Percentiles rank a stretch among this genome's conserved stretches.
phyloP scores from a whole-genome alignment of 208 protist genomes.

The Novymonas esmeraldas region DNA sequence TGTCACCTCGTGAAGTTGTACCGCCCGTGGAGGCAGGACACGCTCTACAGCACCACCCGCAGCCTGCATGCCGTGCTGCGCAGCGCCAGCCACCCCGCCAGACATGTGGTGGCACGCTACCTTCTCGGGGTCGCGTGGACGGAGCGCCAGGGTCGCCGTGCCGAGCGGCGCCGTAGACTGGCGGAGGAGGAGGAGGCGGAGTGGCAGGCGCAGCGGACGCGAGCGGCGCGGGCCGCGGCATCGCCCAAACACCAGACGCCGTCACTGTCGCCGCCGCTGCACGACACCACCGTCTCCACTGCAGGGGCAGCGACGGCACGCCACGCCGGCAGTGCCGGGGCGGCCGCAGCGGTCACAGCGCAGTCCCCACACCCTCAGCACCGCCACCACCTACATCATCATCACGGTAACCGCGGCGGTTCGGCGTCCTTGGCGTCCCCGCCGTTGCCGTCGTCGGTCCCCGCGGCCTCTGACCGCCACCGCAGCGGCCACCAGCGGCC shows the following conservation, averaged over 20 bases:
- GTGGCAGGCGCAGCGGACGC: not conserved
- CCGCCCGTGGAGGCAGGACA: constrained; percentile 40
- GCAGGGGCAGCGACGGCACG: too few species aligned
- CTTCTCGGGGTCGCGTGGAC: constrained; percentile 33
- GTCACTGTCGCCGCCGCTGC: too few species aligned
- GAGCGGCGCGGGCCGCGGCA: too few species aligned
- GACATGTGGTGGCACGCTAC: constrained; percentile 26
- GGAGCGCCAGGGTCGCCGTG: constrained; percentile 23
- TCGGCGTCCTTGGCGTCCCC: not conserved
- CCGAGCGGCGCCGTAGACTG: not conserved
- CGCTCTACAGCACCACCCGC: constrained; percentile 47
- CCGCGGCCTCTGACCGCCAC: not conserved
- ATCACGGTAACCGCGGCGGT: not conserved
- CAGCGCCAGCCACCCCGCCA: constrained; percentile 44
- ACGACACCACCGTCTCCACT: too few species aligned
- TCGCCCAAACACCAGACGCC: too few species aligned
- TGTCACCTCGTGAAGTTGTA: constrained; percentile 58
- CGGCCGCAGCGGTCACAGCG: not conserved
- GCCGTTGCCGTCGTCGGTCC: not conserved
- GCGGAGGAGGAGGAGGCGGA: not conserved
- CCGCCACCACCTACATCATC: not conserved
- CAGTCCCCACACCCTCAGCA: not conserved
- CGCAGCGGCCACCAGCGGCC: not conserved
- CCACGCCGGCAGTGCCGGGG: not conserved
- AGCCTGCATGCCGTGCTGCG: constrained; percentile 42